A percentile compares a stretch with the other conserved stretches of the same genome.
Evolutionary conservation across 257 asterid species (phyloP).

Genomic region (Oldenlandia corymbosa): DNA sequence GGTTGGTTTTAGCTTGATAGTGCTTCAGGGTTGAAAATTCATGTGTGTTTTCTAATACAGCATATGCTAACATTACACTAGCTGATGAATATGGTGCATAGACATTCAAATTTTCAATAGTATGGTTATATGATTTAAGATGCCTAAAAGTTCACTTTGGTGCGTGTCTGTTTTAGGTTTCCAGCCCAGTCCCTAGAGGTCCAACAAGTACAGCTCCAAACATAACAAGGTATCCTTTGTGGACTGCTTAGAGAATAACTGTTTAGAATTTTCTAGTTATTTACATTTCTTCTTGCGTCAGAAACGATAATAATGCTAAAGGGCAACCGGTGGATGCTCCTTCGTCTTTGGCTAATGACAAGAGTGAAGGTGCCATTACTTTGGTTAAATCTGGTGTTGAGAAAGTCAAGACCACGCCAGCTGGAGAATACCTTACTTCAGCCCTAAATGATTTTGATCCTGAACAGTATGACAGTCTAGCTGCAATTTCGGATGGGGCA

Average conservation of each 20-base stretch:
- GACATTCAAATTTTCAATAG: neutral
- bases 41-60: neutral
- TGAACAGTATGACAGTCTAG: constrained; percentile 90
- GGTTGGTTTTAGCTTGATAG: neutral
- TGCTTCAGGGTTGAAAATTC: neutral
- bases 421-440: constrained; percentile 97
- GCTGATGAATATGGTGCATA: constrained; percentile 2
- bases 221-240: constrained; percentile 49
- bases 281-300: constrained; percentile 20
- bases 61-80: neutral
- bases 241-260: constrained; percentile 18
- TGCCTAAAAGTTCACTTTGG: constrained; percentile 15
- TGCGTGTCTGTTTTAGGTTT: constrained; percentile 44
- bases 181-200: constrained; percentile 60
- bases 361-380: constrained; percentile 61
- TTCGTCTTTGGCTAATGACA: constrained; percentile 46
- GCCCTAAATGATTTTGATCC: constrained; percentile 96
- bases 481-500: constrained; percentile 99
- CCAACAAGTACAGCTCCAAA: constrained; percentile 52
- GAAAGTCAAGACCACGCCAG: constrained; percentile 84
- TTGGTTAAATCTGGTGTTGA: constrained; percentile 73
- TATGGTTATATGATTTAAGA: neutral
- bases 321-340: constrained; percentile 54
- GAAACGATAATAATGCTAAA: constrained; percentile 51
- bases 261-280: neutral